Evolutionary conservation across 164 flowering plant species (phyloP), one percentile per base, ranked within the genome.

Genomic region (Aristolochia fimbriata): DNA sequence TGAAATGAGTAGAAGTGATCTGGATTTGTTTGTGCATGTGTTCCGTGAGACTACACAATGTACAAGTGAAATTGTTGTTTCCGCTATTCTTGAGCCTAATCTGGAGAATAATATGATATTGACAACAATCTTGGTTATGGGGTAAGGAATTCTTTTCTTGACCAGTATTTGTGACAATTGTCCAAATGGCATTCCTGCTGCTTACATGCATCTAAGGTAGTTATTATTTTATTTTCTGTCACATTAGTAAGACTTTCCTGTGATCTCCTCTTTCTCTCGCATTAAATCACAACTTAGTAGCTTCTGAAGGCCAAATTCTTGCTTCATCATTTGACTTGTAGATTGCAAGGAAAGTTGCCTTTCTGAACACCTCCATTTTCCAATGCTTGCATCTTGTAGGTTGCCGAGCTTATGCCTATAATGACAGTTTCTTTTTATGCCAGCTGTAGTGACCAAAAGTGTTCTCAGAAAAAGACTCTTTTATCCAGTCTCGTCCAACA

Each of bases 41-140:
- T 83, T 92, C 61, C 94, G 90, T 57, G 75, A 71, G 65, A 70
- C 68, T 33, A 76, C 91, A 22, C 73, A 70, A 55, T 87, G 74
- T 70, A 62, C 64, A 17, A 66, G 73, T 55, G 78, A 86, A 62
- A 68, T 89, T 46, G 57, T 89, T 20, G 51, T 82, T 50, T 86
- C 88, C 58, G 51, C 60, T 19, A 67, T 77, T 60, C 74, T 66
- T 67, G 94, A 89, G 59, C 90, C 87, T 45, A 69, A 67, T 76
- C 51, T 89, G 71, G 87, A 87, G 75, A 79, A 81, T 48, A 71
- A 84, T 65, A 33, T 80, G 62, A 58, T 93, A 24, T 70, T 83
- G 21, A 80, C 96, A 21, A 87, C 94, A 60, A 65, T 93, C 55
- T 58, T 87, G 62, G 61, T 74, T 49, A 21, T 81, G 10, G 80